A percentile compares a stretch with the other conserved stretches of the same genome.
These are phyloP conservation scores for Xylaria telfairii DNA, from an alignment of 495 filamentous ascomycete genomes.

Conservation along the genomic window DNA sequence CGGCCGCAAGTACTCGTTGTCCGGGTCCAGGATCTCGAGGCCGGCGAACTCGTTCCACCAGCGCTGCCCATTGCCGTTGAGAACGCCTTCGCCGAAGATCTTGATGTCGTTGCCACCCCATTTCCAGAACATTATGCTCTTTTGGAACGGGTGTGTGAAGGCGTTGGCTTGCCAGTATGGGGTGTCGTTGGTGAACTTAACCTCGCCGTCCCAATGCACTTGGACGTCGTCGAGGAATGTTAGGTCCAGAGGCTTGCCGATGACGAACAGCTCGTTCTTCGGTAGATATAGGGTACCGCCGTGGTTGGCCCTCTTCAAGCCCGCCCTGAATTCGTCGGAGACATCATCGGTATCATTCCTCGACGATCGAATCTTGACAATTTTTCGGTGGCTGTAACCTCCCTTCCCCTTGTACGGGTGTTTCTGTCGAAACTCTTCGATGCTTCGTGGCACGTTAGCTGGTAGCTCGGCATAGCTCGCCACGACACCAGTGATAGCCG, in stretches of 20 bases:
- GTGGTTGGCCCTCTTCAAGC: slow-evolving; percentile 58
- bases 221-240: slow-evolving; percentile 63
- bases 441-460: slow-evolving; percentile 35
- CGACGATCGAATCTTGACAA: slow-evolving; percentile 58
- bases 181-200: slow-evolving; percentile 66
- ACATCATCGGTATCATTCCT: slow-evolving; percentile 60
- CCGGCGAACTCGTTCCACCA: slow-evolving; percentile 47
- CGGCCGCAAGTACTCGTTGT: slow-evolving; percentile 60
- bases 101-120: slow-evolving; percentile 65
- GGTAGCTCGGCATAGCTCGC: slow-evolving; percentile 30
- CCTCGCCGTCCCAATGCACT: slow-evolving; percentile 61
- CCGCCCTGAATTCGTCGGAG: slow-evolving; percentile 58
- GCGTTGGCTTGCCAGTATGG: slow-evolving; percentile 64
- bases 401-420: slow-evolving; percentile 34
- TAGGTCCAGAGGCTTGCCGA: slow-evolving; percentile 62
- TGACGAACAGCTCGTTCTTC: slow-evolving; percentile 58
- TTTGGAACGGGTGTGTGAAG: slow-evolving; percentile 63
- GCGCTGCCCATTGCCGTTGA: slow-evolving; percentile 61
- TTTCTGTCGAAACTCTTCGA: slow-evolving; percentile 39
- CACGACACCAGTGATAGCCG: slow-evolving; percentile 19
- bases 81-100: slow-evolving; percentile 58
- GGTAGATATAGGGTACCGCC: slow-evolving; percentile 59
- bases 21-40: slow-evolving; percentile 49
- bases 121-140: slow-evolving; percentile 66
- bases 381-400: slow-evolving; percentile 41